Evolutionary conservation across 805 yeast species (phyloP).

Genomic region (Schizosaccharomyces pombe): DNA sequence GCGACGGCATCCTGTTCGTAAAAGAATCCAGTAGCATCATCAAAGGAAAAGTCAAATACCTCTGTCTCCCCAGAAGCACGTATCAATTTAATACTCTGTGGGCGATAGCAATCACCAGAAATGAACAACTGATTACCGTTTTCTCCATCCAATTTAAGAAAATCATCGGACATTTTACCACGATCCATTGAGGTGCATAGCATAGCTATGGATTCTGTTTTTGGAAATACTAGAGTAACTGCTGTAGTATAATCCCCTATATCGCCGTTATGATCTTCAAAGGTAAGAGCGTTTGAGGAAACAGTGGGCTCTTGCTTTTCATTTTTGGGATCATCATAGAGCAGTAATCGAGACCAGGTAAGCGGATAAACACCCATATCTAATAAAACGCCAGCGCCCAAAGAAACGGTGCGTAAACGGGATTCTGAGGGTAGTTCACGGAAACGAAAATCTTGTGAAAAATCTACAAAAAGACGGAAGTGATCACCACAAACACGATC

Average conservation of each 20-base stretch:
- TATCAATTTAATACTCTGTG: constrained; percentile 10
- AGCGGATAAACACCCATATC: constrained; percentile 33
- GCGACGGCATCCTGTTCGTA: constrained; percentile 36
- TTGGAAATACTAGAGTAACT: background rate
- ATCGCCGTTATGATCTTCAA: background rate
- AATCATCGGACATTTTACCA: constrained; percentile 3
- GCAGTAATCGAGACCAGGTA: constrained; percentile 17
- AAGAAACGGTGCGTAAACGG: constrained; percentile 22
- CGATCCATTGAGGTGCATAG: background rate
- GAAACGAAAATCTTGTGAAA: constrained; percentile 19
- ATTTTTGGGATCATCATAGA: constrained; percentile 7
- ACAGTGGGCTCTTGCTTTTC: background rate
- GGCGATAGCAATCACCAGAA: constrained; percentile 10
- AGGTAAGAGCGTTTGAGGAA: background rate
- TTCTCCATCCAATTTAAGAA: constrained; percentile 9
- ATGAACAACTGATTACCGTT: constrained; percentile 8
- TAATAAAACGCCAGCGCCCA: constrained; percentile 34
- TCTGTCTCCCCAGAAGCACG: constrained; percentile 4
- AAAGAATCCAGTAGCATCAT: constrained; percentile 23
- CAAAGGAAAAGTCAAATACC: constrained; percentile 2
- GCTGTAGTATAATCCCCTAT: background rate
- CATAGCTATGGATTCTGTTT: background rate
- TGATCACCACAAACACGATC: constrained; percentile 25
- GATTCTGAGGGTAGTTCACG: constrained; percentile 16
- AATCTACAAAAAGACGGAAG: constrained; percentile 22